Percentiles rank a stretch among this genome's conserved stretches.
phyloP scores from a whole-genome alignment of 148 eudicot genomes.

The Nepenthes gracilis region DNA sequence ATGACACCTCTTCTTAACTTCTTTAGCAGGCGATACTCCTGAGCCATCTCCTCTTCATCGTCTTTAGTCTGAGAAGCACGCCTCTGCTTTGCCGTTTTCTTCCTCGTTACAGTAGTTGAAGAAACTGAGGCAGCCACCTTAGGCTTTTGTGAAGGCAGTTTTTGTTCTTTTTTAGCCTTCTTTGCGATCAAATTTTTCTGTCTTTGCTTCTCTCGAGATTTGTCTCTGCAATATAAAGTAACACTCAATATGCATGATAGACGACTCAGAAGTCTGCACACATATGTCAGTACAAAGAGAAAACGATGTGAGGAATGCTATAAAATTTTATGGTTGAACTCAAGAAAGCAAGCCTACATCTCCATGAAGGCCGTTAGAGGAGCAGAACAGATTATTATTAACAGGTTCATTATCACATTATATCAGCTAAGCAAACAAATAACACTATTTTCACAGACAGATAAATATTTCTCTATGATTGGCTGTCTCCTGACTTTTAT shows the following conservation, averaged over 20 bases:
- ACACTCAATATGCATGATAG: not conserved
- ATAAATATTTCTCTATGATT: too few relatives aligned
- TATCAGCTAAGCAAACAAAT: too few relatives aligned
- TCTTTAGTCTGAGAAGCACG: slow-evolving; percentile 63
- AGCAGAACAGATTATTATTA: too few relatives aligned
- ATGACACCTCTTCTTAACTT: slow-evolving; percentile 78
- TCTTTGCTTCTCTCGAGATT: slow-evolving; percentile 94
- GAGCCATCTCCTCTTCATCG: slow-evolving; percentile 66
- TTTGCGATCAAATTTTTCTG: slow-evolving; percentile 62
- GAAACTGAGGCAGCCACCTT: slow-evolving; percentile 24
- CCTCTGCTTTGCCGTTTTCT: slow-evolving; percentile 83
- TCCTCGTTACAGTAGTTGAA: slow-evolving; percentile 29
- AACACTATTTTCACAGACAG: too few relatives aligned
- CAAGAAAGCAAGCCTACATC: too few relatives aligned
- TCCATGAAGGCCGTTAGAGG: too few relatives aligned
- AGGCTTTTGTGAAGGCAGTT: slow-evolving; percentile 24
- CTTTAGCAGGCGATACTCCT: slow-evolving; percentile 66
- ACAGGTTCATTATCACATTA: too few relatives aligned
- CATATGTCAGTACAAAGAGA: not conserved
- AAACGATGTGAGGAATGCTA: too few relatives aligned
- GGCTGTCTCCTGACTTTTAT: too few relatives aligned
- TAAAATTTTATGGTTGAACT: too few relatives aligned
- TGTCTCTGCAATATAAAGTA: slow-evolving; percentile 43
- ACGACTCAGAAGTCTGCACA: not conserved
- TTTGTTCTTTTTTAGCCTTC: slow-evolving; percentile 40